These are phyloP conservation scores for Cicer pinnatifidum DNA, from an alignment of 306 rosid genomes.

Conservation along the genomic window DNA sequence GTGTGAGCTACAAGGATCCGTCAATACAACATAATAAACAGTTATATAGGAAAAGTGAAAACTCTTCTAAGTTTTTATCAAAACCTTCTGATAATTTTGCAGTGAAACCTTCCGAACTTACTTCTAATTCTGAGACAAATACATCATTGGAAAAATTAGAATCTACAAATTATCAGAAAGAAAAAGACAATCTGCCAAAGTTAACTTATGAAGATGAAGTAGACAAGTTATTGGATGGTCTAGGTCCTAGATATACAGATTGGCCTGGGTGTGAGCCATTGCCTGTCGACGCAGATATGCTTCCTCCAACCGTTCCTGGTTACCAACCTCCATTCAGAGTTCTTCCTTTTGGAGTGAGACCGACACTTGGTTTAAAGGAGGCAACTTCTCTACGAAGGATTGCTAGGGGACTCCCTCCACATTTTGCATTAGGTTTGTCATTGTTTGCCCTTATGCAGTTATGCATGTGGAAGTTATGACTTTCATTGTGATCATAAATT, in stretches of 20 bases:
- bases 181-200: constrained; percentile 49
- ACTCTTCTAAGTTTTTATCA: constrained; percentile 48
- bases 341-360: constrained; percentile 90
- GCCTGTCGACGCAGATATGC: constrained; percentile 93
- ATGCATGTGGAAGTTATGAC: constrained; percentile 37
- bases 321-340: constrained; percentile 89
- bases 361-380: constrained; percentile 73
- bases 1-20: constrained; percentile 88
- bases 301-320: constrained; percentile 73
- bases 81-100: constrained; percentile 42
- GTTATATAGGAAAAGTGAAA: constrained; percentile 53
- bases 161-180: constrained; percentile 49
- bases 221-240: constrained; percentile 69
- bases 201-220: constrained; percentile 82
- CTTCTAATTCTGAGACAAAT: constrained; percentile 47
- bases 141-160: constrained; percentile 44
- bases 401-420: constrained; percentile 96
- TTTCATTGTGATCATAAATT: constrained; percentile 40
- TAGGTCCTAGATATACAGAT: constrained; percentile 88
- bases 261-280: constrained; percentile 93
- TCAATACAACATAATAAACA: constrained; percentile 60
- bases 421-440: constrained; percentile 84
- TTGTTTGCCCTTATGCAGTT: constrained; percentile 31
- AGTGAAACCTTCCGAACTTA: constrained; percentile 47
- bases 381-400: constrained; percentile 80